Base-by-base conservation (phyloP, 129 eudicot species). In the Erigeron canadensis region DNA sequence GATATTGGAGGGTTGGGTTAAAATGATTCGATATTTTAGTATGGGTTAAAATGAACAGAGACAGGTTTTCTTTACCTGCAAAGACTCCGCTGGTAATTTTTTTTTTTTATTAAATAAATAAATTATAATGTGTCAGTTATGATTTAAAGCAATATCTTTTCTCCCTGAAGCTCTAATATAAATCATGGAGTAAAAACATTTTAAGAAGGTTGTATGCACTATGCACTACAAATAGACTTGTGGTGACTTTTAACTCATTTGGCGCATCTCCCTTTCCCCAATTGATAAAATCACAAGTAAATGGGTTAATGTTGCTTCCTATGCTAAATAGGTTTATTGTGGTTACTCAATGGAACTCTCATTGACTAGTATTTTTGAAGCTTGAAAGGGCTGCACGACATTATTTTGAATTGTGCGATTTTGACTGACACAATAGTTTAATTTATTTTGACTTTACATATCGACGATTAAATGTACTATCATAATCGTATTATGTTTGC, bases 321-420 rank as follows among this genome's bases (percentile, higher is more conserved):
- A 3, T 23, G 6, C 9, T 58, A 19, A 58, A 58, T 58, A 58
- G 57, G 57, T 5, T 51, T 10, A 51, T 51, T n/a, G n/a, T n/a
- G n/a, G 21, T 44, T 72, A 46, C 6, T 6, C 21, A 44, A n/a
- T n/a, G n/a, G n/a, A 6, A 45, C 2, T 34, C 60, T 60, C 60
- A 72, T 61, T 17, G 18, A 61, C 2, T 72, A 8, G 57, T 71
- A 18, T 40, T 39, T 40, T 55, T 70, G 6, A 39, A 11, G 15
- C 41, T 58, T 23, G 17, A 43, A 47, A 63, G 39, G 17, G 17
- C 43, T 41, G 59, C 16, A 47, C 45, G 62, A 73, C 8, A 73
- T 38, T 62, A 23, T n/a, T 48, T 19, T 73, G 51, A 48, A 47
- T 11, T 63, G 19, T 63, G 43, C 70, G 51, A 48, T 15, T 51